Base-by-base conservation (phyloP, 2,329 filamentous ascomycete genomes). In the Alternaria metachromatica region DNA sequence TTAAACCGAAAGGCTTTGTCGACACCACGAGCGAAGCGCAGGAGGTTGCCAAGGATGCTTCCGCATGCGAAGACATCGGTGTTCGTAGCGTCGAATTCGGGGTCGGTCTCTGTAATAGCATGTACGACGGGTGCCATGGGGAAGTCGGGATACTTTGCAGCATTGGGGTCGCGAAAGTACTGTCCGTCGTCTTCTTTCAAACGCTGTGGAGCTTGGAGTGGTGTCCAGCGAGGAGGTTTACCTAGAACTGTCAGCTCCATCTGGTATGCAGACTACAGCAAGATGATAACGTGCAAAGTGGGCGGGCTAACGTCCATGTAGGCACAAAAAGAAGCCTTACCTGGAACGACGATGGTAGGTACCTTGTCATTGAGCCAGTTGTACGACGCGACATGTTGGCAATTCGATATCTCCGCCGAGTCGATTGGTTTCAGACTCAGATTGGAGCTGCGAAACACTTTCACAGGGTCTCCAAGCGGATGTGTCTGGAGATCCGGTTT, bases 61-160 rank as follows among this genome's bases (percentile, higher is more conserved):
- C 83, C 83, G 62, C 89, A 92, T 0, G 82, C 87, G 30, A 89
- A 82, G 3, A 92, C 69, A 68, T 91, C 86, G 33, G 89, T 67
- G 0, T 70, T 63, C 0, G 67, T 57, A 3, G 78, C 67, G 1
- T 73, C 41, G 54, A 83, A 81, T 2, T 76, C 66, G 0, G 81
- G 78, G 4, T 84, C 69, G 9, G 77, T 70, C 1, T 71, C 72
- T 2, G 87, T 57, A 1, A 85, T 63, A 3, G 84, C 79, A 55
- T 79, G 69, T 7, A 87, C 79, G 0, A 84, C 80, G 1, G 87
- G 83, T 58, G 88, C 85, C 20, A 85, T 78, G 0, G 86, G 86
- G 68, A 87, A 83, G 0, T 68, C 49, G 1, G 86, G 82, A 58
- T 80, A 87, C 3, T 78, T 80, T 0, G 85, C 85, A 0, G 86